Base-by-base conservation (phyloP, 2,329 filamentous ascomycete species). In the Alternaria infectoria region DNA sequence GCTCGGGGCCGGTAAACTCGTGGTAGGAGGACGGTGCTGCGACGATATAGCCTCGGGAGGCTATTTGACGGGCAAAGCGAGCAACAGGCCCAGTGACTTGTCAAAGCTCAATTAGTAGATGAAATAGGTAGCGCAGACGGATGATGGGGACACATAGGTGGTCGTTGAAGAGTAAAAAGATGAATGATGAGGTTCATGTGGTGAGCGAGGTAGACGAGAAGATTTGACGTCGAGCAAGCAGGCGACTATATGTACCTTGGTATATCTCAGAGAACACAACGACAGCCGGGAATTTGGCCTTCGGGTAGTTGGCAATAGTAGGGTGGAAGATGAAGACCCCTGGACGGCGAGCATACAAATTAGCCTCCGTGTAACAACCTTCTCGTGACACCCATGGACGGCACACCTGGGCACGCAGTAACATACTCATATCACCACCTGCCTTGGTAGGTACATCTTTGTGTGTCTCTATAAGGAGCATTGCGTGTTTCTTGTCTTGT, bases 231-330 rank as follows among this genome's bases (percentile, higher is more conserved):
- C 21, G 19, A 2, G 44, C 21, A 46, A 46, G 7, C 19, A 13
- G 19, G 44, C 44, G 12, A 4, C 19, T 28, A 51, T 2, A 10
- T 36, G 7, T 80, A 93, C 93, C 93, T 89, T 97, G 94, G 77
- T 97, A 97, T 74, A 97, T 97, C 82, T 97, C 94, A 72, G 91
- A 94, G 78, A 97, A 97, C 60, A 97, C 85, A 13, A 92, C 91
- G 6, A 97, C 92, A 19, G 92, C 93, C 0, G 93, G 93, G 74
- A 97, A 97, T 75, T 89, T 93, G 80, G 94, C 94, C 69, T 96
- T 90, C 26, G 94, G 93, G 77, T 97, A 97, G 64, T 91, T 90
- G 1, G 93, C 88, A 69, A 97, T 90, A 13, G 88, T 89, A 8
- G 94, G 94, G 77, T 97, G 93, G 81, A 94, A 97, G 77, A 96